Percentiles rank a stretch among this genome's conserved stretches.
Evolutionary conservation across 179 eudicot genomes (phyloP).

Genomic region (Beta corolliflora): DNA sequence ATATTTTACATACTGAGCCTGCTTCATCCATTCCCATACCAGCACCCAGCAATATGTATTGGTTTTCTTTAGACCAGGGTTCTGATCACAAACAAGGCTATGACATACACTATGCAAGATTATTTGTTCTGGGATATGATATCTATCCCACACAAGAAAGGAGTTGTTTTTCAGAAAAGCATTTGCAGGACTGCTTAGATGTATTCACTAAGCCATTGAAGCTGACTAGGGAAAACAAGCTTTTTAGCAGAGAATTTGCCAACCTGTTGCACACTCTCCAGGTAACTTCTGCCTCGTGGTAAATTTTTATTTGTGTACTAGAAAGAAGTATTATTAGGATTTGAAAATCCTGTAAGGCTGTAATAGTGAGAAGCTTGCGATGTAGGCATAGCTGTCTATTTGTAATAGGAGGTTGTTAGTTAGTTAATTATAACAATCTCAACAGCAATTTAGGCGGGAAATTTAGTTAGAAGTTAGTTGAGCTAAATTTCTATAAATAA

Average conservation of each 20-base stretch:
- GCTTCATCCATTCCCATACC: slow-evolving; percentile 49
- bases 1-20: slow-evolving; percentile 25
- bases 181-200: slow-evolving; percentile 42
- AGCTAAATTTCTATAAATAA: too few species aligned
- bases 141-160: slow-evolving; percentile 39
- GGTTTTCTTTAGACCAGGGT: slow-evolving; percentile 65
- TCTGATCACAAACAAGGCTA: slow-evolving; percentile 61
- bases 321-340: neutral
- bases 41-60: slow-evolving; percentile 85
- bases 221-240: slow-evolving; percentile 49
- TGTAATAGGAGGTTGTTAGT: neutral
- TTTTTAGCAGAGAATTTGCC: slow-evolving; percentile 50
- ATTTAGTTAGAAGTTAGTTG: neutral
- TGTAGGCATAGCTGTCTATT: neutral
- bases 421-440: too few species aligned
- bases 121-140: slow-evolving; percentile 59
- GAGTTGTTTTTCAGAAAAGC: slow-evolving; percentile 21
- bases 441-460: neutral
- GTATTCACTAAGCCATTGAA: slow-evolving; percentile 48
- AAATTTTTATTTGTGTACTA: neutral
- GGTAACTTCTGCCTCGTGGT: slow-evolving; percentile 45
- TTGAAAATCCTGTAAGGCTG: neutral
- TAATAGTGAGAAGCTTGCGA: neutral
- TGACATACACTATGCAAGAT: slow-evolving; percentile 72
- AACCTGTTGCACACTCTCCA: slow-evolving; percentile 84